These are phyloP conservation scores for Prunus mira DNA, from an alignment of 306 rosid species.

Conservation along the genomic window DNA sequence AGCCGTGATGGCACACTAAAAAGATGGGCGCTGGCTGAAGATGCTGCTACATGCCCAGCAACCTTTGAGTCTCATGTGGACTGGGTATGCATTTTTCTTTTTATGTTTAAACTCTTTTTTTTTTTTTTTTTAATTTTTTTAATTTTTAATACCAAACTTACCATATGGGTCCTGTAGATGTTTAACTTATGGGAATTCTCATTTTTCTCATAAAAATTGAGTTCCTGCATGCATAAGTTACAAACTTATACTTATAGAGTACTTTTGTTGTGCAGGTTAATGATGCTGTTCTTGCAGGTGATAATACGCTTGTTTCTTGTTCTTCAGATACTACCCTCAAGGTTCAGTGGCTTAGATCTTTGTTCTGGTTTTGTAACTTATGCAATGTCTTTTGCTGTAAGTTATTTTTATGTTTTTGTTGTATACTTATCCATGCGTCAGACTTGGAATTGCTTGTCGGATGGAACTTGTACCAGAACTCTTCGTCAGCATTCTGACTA, in stretches of 20 bases:
- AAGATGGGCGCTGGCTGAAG: constrained; percentile 75
- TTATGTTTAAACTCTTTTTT: neutral
- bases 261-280: constrained; percentile 71
- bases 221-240: constrained; percentile 1
- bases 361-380: constrained; percentile 7
- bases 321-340: constrained; percentile 95
- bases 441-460: constrained; percentile 84
- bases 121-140: neutral
- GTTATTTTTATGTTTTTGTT: constrained; percentile 7
- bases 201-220: no score
- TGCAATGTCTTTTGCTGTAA: constrained; percentile 12
- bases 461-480: constrained; percentile 73
- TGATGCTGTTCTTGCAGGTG: constrained; percentile 88
- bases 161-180: neutral
- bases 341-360: constrained; percentile 46
- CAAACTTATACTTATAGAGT: constrained; percentile 14
- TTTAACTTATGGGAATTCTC: neutral
- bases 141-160: neutral
- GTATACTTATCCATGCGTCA: constrained; percentile 22
- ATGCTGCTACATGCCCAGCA: constrained; percentile 75
- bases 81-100: constrained; percentile 62
- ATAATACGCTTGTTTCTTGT: constrained; percentile 87
- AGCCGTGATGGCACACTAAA: constrained; percentile 98
- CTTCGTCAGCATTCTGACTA: constrained; percentile 93
- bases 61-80: constrained; percentile 99